Conservation (phyloP, 228 moss, liverwort and hornwort genomes). For the Sphagnum fallax region DNA sequence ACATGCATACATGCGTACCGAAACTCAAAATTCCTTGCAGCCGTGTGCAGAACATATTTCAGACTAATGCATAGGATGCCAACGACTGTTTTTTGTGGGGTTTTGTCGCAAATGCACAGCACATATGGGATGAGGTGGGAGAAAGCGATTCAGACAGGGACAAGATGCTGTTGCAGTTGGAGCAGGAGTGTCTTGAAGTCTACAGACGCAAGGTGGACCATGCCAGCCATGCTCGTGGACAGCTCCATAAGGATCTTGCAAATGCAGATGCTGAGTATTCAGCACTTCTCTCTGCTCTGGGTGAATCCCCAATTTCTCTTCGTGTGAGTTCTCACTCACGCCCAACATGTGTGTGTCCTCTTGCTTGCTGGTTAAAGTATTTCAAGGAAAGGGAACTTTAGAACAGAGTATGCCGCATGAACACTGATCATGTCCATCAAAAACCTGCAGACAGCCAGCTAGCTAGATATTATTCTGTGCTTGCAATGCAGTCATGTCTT, state of each 20-base stretch:
- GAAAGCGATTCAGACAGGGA: constrained; percentile 88
- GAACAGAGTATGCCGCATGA: too few relatives aligned
- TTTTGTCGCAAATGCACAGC: constrained; percentile 27
- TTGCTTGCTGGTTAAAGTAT: too few relatives aligned
- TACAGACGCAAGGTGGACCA: constrained; percentile 94
- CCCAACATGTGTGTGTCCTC: background rate
- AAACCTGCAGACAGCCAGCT: too few relatives aligned
- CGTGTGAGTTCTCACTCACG: constrained; percentile 19
- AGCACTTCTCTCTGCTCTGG: constrained; percentile 70
- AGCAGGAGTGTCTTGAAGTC: constrained; percentile 95
- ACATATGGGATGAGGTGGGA: constrained; percentile 96
- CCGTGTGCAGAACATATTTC: too few relatives aligned
- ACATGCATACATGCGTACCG: too few relatives aligned
- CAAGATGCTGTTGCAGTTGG: constrained; percentile 86
- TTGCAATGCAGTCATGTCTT: too few relatives aligned
- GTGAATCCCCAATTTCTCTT: constrained; percentile 41
- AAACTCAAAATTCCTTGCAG: too few relatives aligned
- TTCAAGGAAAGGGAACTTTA: too few relatives aligned
- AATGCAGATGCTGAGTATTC: constrained; percentile 80
- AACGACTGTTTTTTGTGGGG: too few relatives aligned
- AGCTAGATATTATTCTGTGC: too few relatives aligned
- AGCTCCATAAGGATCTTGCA: constrained; percentile 71
- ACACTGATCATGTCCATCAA: too few relatives aligned
- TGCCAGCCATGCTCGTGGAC: constrained; percentile 74
- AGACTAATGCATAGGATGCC: too few relatives aligned